phyloP scores from a whole-genome alignment of 1,284 basidiomycete species.

The Ganoderma resinaceum region DNA sequence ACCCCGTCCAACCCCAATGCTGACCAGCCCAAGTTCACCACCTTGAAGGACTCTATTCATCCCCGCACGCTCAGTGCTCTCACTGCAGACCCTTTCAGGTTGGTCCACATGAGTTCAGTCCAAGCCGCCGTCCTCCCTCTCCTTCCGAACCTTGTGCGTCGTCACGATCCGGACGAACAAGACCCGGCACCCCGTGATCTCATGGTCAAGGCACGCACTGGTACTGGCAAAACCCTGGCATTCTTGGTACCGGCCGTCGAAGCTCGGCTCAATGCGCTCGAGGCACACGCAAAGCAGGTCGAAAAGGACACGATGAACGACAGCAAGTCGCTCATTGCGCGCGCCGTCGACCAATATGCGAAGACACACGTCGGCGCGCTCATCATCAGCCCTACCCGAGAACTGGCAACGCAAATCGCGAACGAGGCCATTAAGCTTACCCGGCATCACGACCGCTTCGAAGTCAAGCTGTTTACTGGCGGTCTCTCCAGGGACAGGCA shows the following conservation, averaged over 20 bases:
- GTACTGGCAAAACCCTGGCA: slow-evolving; percentile 92
- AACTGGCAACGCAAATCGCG: slow-evolving; percentile 94
- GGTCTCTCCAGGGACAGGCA: slow-evolving; percentile 76
- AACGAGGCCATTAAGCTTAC: slow-evolving; percentile 81
- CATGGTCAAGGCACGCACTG: slow-evolving; percentile 89
- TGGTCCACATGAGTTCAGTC: slow-evolving; percentile 83
- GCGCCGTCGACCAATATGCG: slow-evolving; percentile 47
- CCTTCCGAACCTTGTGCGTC: slow-evolving; percentile 63
- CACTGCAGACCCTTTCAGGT: slow-evolving; percentile 72
- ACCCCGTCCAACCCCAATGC: slow-evolving; percentile 3
- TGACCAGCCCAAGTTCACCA: slow-evolving; percentile 45
- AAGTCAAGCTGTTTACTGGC: slow-evolving; percentile 84
- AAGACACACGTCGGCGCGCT: slow-evolving; percentile 73
- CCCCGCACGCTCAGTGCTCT: slow-evolving; percentile 68
- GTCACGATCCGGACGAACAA: slow-evolving; percentile 47
- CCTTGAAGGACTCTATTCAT: slow-evolving; percentile 51
- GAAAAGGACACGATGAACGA: slow-evolving; percentile 45
- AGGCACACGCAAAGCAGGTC: slow-evolving; percentile 48
- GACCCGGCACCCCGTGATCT: slow-evolving; percentile 59
- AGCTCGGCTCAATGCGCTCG: slow-evolving; percentile 64
- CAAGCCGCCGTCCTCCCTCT: slow-evolving; percentile 83
- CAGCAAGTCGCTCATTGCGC: slow-evolving; percentile 34
- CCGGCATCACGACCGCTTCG: slow-evolving; percentile 67
- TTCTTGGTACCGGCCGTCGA: slow-evolving; percentile 93
- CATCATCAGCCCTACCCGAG: slow-evolving; percentile 93